These are phyloP conservation scores for Fraxinus cuspidata DNA, from an alignment of 257 asterid species.

Conservation along the genomic window DNA sequence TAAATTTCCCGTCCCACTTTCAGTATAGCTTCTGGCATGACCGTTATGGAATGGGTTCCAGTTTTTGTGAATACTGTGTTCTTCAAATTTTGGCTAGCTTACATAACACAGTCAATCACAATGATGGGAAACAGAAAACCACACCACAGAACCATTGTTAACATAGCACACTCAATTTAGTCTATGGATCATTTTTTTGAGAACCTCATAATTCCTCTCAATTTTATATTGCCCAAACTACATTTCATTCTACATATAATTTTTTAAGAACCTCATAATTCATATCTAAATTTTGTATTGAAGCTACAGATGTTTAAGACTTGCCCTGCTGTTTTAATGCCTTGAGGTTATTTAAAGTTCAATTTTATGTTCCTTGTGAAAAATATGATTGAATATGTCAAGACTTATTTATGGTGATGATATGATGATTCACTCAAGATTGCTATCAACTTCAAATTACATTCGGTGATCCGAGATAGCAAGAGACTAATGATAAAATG, in stretches of 20 bases:
- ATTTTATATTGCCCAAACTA: neutral
- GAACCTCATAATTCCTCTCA: neutral
- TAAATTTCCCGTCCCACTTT: slow-evolving; percentile 13
- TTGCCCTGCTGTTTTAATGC: neutral
- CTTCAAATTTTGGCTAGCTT: slow-evolving; percentile 25
- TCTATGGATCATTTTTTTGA: neutral
- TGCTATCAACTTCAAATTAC: neutral
- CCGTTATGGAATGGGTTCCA: slow-evolving; percentile 26
- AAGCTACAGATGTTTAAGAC: neutral
- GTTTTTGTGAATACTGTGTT: slow-evolving; percentile 2
- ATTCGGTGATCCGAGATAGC: neutral
- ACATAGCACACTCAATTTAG: neutral
- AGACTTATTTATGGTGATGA: neutral
- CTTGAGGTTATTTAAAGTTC: neutral
- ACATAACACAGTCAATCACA: slow-evolving; percentile 13
- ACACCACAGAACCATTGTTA: slow-evolving; percentile 4
- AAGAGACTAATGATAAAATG: neutral
- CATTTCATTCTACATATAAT: neutral
- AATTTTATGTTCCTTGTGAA: neutral
- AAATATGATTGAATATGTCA: neutral
- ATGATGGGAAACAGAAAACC: slow-evolving; percentile 15
- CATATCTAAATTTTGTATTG: neutral
- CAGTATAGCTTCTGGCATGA: slow-evolving; percentile 23
- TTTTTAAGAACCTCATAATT: neutral
- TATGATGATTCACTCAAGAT: neutral